These are phyloP conservation scores for Spironucleus salmonicida DNA, from an alignment of 208 protist species.

Conservation along the genomic window DNA sequence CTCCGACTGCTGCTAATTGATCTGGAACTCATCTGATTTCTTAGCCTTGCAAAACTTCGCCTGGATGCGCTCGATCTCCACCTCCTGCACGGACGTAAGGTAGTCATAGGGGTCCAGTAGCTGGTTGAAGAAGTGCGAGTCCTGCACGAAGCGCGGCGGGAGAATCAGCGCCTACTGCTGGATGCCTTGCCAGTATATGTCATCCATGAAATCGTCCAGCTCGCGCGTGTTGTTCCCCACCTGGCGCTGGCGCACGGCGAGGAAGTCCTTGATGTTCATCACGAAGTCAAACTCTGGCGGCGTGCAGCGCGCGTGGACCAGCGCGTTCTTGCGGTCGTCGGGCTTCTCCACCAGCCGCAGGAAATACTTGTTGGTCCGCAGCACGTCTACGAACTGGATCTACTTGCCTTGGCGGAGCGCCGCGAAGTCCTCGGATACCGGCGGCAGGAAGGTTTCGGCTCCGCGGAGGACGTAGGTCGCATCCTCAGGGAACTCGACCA, in stretches of 20 bases:
- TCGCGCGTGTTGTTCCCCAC: background rate
- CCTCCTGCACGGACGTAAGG: background rate
- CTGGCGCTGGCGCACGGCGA: background rate
- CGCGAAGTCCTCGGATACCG: background rate
- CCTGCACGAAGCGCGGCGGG: background rate
- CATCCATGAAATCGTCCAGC: background rate
- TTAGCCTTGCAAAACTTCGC: too few relatives aligned
- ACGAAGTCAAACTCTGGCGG: conserved; percentile 7
- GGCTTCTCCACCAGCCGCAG: background rate
- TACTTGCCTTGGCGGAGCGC: background rate
- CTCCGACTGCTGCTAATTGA: too few relatives aligned
- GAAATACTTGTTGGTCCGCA: background rate
- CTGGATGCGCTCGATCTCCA: background rate
- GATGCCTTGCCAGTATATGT: background rate
- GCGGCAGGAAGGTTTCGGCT: background rate
- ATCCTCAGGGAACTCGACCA: background rate
- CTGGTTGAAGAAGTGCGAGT: conserved; percentile 26
- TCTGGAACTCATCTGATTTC: too few relatives aligned
- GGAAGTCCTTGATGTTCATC: background rate
- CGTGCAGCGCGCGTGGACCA: conserved; percentile 4
- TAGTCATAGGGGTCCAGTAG: conserved; percentile 7
- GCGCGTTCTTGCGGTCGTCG: background rate
- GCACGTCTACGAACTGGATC: background rate
- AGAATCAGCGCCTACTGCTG: background rate
- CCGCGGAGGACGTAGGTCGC: background rate